A percentile compares a stretch with the other conserved stretches of the same genome.
Conservation (phyloP, 139 green algal genomes). For the Ettlia oleoabundans region DNA sequence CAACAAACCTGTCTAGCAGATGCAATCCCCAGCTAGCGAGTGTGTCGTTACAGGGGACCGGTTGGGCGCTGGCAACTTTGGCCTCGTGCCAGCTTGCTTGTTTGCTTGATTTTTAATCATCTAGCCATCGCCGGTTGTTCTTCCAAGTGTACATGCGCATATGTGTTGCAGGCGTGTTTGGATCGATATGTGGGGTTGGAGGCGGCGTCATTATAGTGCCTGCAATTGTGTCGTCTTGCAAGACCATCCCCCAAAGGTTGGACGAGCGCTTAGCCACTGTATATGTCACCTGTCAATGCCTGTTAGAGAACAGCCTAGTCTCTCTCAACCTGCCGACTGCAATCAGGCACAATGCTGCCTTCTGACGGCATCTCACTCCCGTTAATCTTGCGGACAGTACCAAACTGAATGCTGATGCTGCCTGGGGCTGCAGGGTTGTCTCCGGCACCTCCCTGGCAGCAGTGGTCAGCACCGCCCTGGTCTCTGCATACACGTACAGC, state of each 20-base stretch:
- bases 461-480: slow-evolving; percentile 69
- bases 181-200: slow-evolving; percentile 81
- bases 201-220: slow-evolving; percentile 82
- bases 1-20: background rate
- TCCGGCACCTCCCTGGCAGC: slow-evolving; percentile 76
- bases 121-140: background rate
- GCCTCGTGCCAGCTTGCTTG: too few relatives aligned
- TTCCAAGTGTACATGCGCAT: too few relatives aligned
- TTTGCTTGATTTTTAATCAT: background rate
- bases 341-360: too few relatives aligned
- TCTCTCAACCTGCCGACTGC: too few relatives aligned
- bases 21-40: background rate
- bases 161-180: slow-evolving; percentile 66
- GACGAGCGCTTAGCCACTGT: background rate
- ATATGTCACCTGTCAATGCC: too few relatives aligned
- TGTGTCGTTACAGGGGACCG: too few relatives aligned
- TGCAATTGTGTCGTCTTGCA: slow-evolving; percentile 69
- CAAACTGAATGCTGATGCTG: too few relatives aligned
- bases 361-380: too few relatives aligned
- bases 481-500: slow-evolving; percentile 60
- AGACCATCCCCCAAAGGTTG: slow-evolving; percentile 50
- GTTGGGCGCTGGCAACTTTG: too few relatives aligned
- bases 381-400: too few relatives aligned
- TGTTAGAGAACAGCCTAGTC: too few relatives aligned
- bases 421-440: slow-evolving; percentile 41